Conservation (phyloP, 1,139 yeast species). For the Pichia sp. region DNA sequence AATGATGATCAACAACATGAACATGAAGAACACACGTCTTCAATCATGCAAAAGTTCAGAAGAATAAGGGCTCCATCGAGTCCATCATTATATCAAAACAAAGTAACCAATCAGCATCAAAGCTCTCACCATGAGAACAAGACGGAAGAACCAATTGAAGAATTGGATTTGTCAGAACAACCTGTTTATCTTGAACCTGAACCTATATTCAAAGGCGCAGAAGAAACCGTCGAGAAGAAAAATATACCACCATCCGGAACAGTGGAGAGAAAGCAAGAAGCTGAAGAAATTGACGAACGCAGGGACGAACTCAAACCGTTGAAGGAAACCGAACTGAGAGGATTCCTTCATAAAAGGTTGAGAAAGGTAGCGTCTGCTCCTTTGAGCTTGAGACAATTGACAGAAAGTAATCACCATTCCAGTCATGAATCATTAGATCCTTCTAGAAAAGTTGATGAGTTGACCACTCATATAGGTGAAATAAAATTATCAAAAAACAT, state of each 20-base stretch:
- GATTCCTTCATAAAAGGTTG: constrained; percentile 46
- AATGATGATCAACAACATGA: background rate
- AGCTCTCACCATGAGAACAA: background rate
- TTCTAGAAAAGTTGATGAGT: constrained; percentile 33
- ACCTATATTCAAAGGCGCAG: background rate
- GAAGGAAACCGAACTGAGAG: constrained; percentile 14
- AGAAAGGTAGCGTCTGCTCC: constrained; percentile 85
- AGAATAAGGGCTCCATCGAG: constrained; percentile 31
- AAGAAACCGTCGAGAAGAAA: background rate
- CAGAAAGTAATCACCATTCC: constrained; percentile 13
- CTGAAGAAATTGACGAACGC: constrained; percentile 14
- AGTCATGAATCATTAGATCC: constrained; percentile 2
- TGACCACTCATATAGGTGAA: constrained; percentile 53
- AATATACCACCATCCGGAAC: background rate
- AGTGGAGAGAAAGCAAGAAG: constrained; percentile 5
- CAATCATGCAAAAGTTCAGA: constrained; percentile 29
- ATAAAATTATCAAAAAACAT: constrained; percentile 31
- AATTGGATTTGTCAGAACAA: constrained; percentile 21
- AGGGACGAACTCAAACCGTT: constrained; percentile 19
- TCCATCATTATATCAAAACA: constrained; percentile 19
- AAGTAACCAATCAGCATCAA: constrained; percentile 7
- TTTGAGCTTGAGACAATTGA: constrained; percentile 39
- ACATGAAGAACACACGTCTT: constrained; percentile 20
- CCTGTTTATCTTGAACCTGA: constrained; percentile 2
- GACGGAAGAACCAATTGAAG: constrained; percentile 16